phyloP scores from a whole-genome alignment of 306 rosid genomes.

The Vachellia pachyceras region DNA sequence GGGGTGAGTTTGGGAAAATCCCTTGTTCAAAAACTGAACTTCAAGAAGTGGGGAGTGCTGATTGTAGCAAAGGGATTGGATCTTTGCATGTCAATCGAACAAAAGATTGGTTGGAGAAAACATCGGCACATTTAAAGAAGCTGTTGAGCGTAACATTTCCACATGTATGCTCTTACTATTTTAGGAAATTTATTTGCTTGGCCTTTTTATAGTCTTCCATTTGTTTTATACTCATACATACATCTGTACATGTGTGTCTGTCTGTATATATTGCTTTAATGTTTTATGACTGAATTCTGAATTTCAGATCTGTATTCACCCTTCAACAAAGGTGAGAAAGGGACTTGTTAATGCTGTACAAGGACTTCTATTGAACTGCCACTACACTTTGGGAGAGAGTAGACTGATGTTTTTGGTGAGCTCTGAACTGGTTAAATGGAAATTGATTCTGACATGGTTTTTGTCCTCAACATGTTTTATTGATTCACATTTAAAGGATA shows the following conservation, averaged over 20 bases:
- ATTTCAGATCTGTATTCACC: conserved; percentile 86
- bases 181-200: conserved; percentile 32
- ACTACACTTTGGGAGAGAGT: conserved; percentile 62
- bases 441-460: conserved; percentile 31
- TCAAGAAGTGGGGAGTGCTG: conserved; percentile 49
- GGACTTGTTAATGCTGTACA: conserved; percentile 78
- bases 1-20: conserved; percentile 42
- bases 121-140: conserved; percentile 69
- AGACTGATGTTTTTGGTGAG: conserved; percentile 96
- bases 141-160: conserved; percentile 76
- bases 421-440: conserved; percentile 42
- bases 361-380: conserved; percentile 75
- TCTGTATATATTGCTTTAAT: conserved; percentile 10
- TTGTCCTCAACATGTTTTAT: conserved; percentile 33
- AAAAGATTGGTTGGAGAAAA: conserved; percentile 77
- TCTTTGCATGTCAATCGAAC: conserved; percentile 80
- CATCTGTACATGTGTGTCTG: not conserved
- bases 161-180: conserved; percentile 61
- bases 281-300: conserved; percentile 29
- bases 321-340: conserved; percentile 77
- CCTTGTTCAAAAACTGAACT: conserved; percentile 42
- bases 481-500: conserved; percentile 27
- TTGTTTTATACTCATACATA: conserved; percentile 19
- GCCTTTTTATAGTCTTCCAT: conserved; percentile 12
- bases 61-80: conserved; percentile 49